Evolutionary conservation across 306 rosid species (phyloP), one percentile per base, ranked within the genome.

Genomic region (Carpinus viminea): DNA sequence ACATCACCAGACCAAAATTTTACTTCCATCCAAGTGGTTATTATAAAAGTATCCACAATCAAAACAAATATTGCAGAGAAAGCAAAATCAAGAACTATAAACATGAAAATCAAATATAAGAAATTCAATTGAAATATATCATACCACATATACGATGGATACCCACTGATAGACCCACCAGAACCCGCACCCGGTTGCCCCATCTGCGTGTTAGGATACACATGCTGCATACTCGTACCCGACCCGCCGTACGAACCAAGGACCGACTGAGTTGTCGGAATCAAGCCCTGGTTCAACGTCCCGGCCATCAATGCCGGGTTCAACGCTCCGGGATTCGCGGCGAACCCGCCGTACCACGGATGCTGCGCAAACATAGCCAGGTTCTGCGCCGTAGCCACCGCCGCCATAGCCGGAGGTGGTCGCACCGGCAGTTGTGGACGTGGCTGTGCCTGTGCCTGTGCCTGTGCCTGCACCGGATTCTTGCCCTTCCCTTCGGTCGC

Each of bases 111-210:
- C 75, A 21, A 52, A 77, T 26, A 59, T 43, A 41, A 18, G 34
- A 46, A 83, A 81, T 31, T 21, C 12, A 75, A 65, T 16, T 65
- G 78, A 74, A 73, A 76, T 12, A 68, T 54, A 52, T 45, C 88
- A 82, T 87, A 87, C 90, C 90, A 87, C 80, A 79, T 53, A 68
- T 84, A 80, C 0, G 88, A 74, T 1, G 82, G 65, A 66, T 82
- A 87, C 48, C 88, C 84, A 64, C 74, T 41, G 53, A 78, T 12
- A 43, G 82, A 50, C 26, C 87, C 89, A 68, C 80, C 78, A 54
- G 80, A 59, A 34, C 87, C 74, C 64, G 83, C 59, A 56, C 43
- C 78, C 12, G 76, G 45, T 81, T 74, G 81, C 17, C 85, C 84
- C 18, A 72, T 64, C 82, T 78, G 81, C 12, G 71, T 8, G 76